Evolutionary conservation across 1,139 yeast genomes (phyloP), one percentile per base, ranked within the genome.

Genomic region (Yamadazyma conglobata): DNA sequence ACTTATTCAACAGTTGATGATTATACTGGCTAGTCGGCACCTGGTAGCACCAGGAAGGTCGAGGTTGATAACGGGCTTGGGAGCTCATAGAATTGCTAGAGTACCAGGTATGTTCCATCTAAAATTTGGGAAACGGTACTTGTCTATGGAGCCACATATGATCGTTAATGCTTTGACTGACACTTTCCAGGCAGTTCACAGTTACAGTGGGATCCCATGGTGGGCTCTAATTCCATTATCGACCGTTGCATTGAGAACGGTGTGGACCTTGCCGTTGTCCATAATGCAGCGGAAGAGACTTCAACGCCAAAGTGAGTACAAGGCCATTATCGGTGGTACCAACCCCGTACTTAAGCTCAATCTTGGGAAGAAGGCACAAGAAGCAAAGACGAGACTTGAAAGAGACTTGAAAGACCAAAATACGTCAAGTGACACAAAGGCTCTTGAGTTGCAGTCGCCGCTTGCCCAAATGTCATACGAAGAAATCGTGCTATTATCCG

Each of bases 201-300:
- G 68, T 8, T 43, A 52, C 11, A 56, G 83, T 0, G 85, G 86
- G 1, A 48, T 87, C 5, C 86, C 95, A 8, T 89, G 96, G 96
- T 78, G 87, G 70, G 75, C 75, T 0, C 57, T 88, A 23, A 81
- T 89, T 7, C 97, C 97, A 0, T 24, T 78, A 12, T 60, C 86
- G 0, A 86, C 96, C 0, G 54, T 87, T 19, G 60, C 77, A 0
- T 53, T 88, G 16, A 68, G 96, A 43, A 51, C 83, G 0, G 46
- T 66, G 3, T 65, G 85, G 58, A 88, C 96, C 0, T 52, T 87
- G 14, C 96, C 97, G 2, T 57, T 88, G 17, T 87, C 95, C 0
- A 63, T 88, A 3, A 44, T 73, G 36, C 95, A 86, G 47, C 60
- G 96, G 34, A 65, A 65, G 31, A 60, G 95, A 25, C 59, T 82